Percentiles rank a stretch among this genome's conserved stretches.
Evolutionary conservation across 257 asterid genomes (phyloP).

Genomic region (Linderniella brevidens): DNA sequence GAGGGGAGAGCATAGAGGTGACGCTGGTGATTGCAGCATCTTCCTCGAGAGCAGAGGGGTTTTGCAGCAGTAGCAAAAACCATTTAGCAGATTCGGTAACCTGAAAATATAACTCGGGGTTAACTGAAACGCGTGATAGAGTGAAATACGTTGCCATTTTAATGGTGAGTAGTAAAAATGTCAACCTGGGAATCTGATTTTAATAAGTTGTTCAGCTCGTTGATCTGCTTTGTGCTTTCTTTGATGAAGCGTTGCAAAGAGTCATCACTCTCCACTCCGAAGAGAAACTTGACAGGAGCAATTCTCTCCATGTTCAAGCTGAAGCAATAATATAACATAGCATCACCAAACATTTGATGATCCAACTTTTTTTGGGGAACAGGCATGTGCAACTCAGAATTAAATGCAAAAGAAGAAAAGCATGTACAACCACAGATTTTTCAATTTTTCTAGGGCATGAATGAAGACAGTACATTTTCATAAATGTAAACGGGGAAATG

Average conservation of each 20-base stretch:
- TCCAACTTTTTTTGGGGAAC: too few relatives aligned
- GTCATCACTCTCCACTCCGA: conserved; percentile 30
- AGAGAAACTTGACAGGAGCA: conserved; percentile 50
- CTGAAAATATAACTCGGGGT: conserved; percentile 23
- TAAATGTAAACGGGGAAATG: too few relatives aligned
- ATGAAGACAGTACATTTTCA: too few relatives aligned
- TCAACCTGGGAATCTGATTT: conserved; percentile 20
- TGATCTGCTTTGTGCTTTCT: conserved; percentile 44
- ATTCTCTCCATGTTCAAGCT: conserved; percentile 47
- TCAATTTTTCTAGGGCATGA: too few relatives aligned
- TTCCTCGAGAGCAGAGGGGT: conserved; percentile 25
- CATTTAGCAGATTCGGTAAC: conserved; percentile 37
- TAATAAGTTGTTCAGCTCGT: conserved; percentile 30
- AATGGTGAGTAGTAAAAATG: conserved; percentile 21
- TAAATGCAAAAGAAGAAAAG: too few relatives aligned
- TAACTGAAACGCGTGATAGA: conserved; percentile 6
- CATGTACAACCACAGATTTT: too few relatives aligned
- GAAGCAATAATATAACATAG: conserved; percentile 14
- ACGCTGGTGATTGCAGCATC: conserved; percentile 25
- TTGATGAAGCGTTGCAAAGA: conserved; percentile 23
- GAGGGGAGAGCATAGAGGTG: conserved; percentile 18
- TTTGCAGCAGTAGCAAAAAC: conserved; percentile 41
- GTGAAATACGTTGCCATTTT: conserved; percentile 4
- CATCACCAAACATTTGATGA: not conserved
- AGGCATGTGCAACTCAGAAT: too few relatives aligned